Evolutionary conservation across 108 stramenopile species (phyloP), one percentile per base, ranked within the genome.

Genomic region (Nitzschia sp.): DNA sequence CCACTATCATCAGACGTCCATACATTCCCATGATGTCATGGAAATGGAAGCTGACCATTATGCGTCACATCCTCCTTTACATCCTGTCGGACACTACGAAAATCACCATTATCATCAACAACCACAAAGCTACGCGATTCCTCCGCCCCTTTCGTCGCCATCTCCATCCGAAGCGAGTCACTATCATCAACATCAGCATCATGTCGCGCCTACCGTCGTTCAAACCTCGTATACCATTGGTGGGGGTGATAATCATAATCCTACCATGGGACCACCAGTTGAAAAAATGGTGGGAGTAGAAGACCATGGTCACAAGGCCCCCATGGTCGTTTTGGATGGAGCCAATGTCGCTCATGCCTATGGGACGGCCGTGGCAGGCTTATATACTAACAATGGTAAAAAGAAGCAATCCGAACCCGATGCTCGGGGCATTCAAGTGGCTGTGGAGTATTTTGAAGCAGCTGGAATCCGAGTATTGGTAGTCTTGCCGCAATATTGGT

Each of bases 331-430:
- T 19, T 76, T 94, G 21, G 92, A 94, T 59, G 92, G 89, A 34
- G 92, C 92, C 63, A 94, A 94, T 62, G 76, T 94, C 17, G 88
- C 92, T 25, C 85, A 94, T 65, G 78, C 78, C n/a, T 94, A 94
- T 59, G 84, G 81, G 13, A 72, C 81, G n/a, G 82, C 84, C 55
- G 49, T 73, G 72, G 72, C 74, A 24, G 80, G 70, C 35, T 25
- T 69, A 34, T 46, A 49, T 67, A 23, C 25, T 53, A n/a, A n/a
- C n/a, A n/a, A n/a, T n/a, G n/a, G n/a, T n/a, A n/a, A n/a, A n/a
- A 33, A 29, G 21, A 25, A 34, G 28, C 47, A 54, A 36, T 21
- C 71, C 42, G 55, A 93, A 62, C 87, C 90, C 23, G 81, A 91
- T 62, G 74, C 80, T 2, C 53, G 51, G 2, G 93, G 88, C 11